phyloP scores from a whole-genome alignment of 2,329 filamentous ascomycete species.

The Pezizomycotina sp. region DNA sequence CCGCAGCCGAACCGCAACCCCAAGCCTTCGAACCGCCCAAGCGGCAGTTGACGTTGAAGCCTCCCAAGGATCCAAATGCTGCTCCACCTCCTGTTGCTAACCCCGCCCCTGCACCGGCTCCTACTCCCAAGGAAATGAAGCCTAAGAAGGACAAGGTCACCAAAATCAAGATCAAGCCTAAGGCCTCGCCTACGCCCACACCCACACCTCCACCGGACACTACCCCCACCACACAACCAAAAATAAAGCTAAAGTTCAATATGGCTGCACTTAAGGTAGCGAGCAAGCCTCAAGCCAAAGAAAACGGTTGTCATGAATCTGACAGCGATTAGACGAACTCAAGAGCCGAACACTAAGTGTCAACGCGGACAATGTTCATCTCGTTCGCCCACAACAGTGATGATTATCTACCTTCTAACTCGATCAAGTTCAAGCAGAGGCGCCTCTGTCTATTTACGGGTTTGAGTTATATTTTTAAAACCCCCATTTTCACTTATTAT shows the following conservation, averaged over 20 bases:
- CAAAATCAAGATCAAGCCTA: constrained; percentile 6
- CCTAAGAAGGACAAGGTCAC: neutral
- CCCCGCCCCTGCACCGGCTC: neutral
- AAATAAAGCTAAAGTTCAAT: constrained; percentile 17
- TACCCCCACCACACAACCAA: constrained; percentile 11
- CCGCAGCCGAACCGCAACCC: neutral
- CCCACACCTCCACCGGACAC: constrained; percentile 5
- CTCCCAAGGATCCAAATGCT: neutral
- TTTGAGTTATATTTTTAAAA: neutral
- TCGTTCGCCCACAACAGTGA: too few species aligned
- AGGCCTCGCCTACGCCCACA: constrained; percentile 12
- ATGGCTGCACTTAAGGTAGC: too few species aligned
- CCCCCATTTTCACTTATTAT: neutral
- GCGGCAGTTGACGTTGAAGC: neutral
- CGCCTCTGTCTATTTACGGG: neutral
- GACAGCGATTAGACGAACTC: too few species aligned
- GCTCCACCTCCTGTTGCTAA: neutral
- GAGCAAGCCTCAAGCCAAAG: too few species aligned
- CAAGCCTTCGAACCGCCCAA: neutral
- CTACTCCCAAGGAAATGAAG: neutral
- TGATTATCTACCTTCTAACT: too few species aligned
- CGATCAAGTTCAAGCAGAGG: constrained; percentile 1
- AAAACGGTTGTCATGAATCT: too few species aligned
- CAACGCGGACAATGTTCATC: too few species aligned
- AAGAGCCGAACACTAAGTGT: too few species aligned